Percentiles rank a stretch among this genome's conserved stretches.
phyloP scores from a whole-genome alignment of 1,284 basidiomycete genomes.

The Microbotryomycetes sp. region DNA sequence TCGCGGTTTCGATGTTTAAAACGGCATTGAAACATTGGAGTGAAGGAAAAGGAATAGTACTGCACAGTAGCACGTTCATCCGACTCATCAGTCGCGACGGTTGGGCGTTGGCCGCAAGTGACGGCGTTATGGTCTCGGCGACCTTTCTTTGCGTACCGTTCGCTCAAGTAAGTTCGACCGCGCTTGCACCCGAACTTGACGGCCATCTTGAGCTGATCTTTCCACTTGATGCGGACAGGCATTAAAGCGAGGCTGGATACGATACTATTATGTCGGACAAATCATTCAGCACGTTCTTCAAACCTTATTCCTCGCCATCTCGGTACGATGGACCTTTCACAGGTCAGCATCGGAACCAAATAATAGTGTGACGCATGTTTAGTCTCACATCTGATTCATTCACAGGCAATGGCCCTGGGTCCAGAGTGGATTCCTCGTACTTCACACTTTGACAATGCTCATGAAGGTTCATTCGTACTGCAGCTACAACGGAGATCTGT shows the following conservation, averaged over 20 bases:
- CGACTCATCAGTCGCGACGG: slow-evolving; percentile 82
- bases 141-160: slow-evolving; percentile 76
- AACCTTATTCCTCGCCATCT: slow-evolving; percentile 58
- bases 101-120: slow-evolving; percentile 72
- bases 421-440: slow-evolving; percentile 79
- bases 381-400: neutral
- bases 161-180: slow-evolving; percentile 51
- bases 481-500: slow-evolving; percentile 76
- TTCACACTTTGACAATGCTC: slow-evolving; percentile 84
- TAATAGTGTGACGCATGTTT: neutral
- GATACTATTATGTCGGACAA: slow-evolving; percentile 66
- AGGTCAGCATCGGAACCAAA: slow-evolving; percentile 44
- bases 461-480: slow-evolving; percentile 98
- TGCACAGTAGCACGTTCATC: slow-evolving; percentile 70
- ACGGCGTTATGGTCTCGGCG: slow-evolving; percentile 68
- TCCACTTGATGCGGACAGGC: no score
- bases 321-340: slow-evolving; percentile 78
- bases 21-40: slow-evolving; percentile 71
- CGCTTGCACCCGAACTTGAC: neutral
- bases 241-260: slow-evolving; percentile 67
- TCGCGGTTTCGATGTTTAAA: slow-evolving; percentile 47
- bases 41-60: slow-evolving; percentile 60
- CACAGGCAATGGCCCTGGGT: slow-evolving; percentile 92
- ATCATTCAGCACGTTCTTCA: slow-evolving; percentile 73
- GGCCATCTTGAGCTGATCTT: neutral